Evolutionary conservation across 1,284 basidiomycete genomes (phyloP), one percentile per base, ranked within the genome.

Genomic region (Cystobasidium slooffiae): DNA sequence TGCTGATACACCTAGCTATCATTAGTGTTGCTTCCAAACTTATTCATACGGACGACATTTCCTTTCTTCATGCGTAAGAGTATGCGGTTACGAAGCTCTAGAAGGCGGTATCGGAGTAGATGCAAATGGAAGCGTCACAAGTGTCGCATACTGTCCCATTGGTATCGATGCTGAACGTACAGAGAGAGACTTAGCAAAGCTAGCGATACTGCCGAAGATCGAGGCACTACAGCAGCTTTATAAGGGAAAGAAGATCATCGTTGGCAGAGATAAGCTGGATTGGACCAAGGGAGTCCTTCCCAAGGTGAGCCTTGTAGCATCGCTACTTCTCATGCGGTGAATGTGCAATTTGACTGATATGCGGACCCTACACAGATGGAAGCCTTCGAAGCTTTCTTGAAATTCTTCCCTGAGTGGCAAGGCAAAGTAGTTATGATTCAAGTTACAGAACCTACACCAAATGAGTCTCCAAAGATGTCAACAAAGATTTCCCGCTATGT

Each of bases 231-330:
- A 89, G 49, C 86, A 89, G 46, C 84, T 98, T 59, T 99, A 99
- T 84, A 89, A 92, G 79, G 94, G 92, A 79, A 98, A 97, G 87
- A 98, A 98, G 87, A 97, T 99, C 80, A 94, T 99, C 75, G 91
- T 99, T 41, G 96, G 94, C 14, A 87, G 97, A n/a, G 96, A 99
- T 84, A 99, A 99, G 86, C 88, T 99, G 52, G 97, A 99, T 80
- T 93, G 95, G 16, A 95, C 97, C 78, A 97, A 97, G 84, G 96
- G 96, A 70, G 93, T 99, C 37, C 85, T 97, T 77, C 96, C 98
- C 84, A 99, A 99, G 88, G 90, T 89, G 64, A 39, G 79, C 72
- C 20, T 22, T 59, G 18, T 6, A 47, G n/a, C 43, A 41, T 69
- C 37, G 8, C 8, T 7, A 31, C n/a, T 31, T 31, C 2, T 31